Conservation (phyloP, 164 flowering plant species). For the Cinnamomum chago region DNA sequence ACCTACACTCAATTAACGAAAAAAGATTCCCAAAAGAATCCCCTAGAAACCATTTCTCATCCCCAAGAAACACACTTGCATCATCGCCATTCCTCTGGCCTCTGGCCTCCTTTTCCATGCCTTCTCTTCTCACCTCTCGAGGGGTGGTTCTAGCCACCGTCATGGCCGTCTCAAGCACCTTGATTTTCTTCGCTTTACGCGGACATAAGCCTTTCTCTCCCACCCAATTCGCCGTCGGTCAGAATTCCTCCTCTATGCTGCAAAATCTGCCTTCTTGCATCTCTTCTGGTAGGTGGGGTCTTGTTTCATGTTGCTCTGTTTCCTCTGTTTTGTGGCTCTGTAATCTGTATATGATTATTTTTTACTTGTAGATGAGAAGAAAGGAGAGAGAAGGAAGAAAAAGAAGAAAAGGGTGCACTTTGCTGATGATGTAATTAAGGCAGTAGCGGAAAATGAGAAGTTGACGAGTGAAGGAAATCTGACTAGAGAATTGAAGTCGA, state of each 20-base stretch:
- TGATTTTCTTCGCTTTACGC: slow-evolving; percentile 50
- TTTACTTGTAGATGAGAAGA: slow-evolving; percentile 23
- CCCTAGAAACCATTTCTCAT: not conserved
- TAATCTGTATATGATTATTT: slow-evolving; percentile 1
- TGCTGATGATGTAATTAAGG: slow-evolving; percentile 71
- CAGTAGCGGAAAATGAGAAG: slow-evolving; percentile 41
- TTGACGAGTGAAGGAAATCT: slow-evolving; percentile 26
- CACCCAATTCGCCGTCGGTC: slow-evolving; percentile 10
- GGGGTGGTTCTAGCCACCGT: slow-evolving; percentile 60
- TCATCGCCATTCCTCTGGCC: not conserved
- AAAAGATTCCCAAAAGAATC: not conserved
- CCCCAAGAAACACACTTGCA: not conserved
- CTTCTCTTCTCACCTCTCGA: slow-evolving; percentile 51
- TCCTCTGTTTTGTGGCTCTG: not conserved
- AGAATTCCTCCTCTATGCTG: slow-evolving; percentile 5
- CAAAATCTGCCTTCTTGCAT: slow-evolving; percentile 46
- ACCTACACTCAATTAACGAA: not conserved
- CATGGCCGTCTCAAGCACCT: slow-evolving; percentile 71
- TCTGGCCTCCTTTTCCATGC: slow-evolving; percentile 26
- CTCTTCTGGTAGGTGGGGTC: slow-evolving; percentile 43
- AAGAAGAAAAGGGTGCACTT: slow-evolving; percentile 73
- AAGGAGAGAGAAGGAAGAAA: slow-evolving; percentile 21
- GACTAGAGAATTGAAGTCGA: not conserved
- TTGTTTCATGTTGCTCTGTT: not conserved
- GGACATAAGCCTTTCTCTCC: slow-evolving; percentile 36